Base-by-base conservation (phyloP, 352 stramenopile genomes). In the Phytophthora pistaciae region DNA sequence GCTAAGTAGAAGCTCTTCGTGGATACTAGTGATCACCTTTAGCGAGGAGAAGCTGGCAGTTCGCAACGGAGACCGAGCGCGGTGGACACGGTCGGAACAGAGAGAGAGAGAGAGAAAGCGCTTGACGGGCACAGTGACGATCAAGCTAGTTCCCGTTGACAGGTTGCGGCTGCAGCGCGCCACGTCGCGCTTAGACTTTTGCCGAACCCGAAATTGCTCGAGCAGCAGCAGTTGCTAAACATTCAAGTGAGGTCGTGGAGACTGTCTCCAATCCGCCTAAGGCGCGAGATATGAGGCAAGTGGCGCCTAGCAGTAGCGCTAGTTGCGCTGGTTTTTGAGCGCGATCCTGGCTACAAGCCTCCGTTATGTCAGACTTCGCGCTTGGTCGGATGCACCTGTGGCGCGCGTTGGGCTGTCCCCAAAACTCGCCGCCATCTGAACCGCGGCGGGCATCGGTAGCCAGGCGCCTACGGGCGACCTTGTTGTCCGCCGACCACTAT, bases 341-440 rank as follows among this genome's bases (percentile, higher is more conserved):
- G 40, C 21, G 16, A 53, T 27, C 25, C 14, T 68, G 57, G 44
- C 58, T 56, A 38, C 25, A 31, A 18, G 31, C 29, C 20, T 14
- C 56, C 63, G 54, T 33, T n/a, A 64, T 59, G 63, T 64, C 63
- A 64, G 55, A 54, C 50, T 59, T 38, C 18, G 25, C 36, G 56
- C 21, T 67, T 67, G 50, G 29, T 67, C 56, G 20, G 64, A 57
- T 75, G 63, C 68, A 66, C 36, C 70, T 78, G 70, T 61, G 64
- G 36, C 25, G 42, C 18, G 38, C 10, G 20, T 42, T 16, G 40
- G 62, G 68, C 60, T 74, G 60, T 65, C 65, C 61, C 60, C 40
- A 68, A 67, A 40, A 60, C 54, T 60, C 70, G 60, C 74, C 55
- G 38, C 23, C 48, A 64, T 66, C 70, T 74, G 65, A 74, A 77